Base-by-base conservation (phyloP, 1,284 basidiomycete species). In the Ustilago lituana region DNA sequence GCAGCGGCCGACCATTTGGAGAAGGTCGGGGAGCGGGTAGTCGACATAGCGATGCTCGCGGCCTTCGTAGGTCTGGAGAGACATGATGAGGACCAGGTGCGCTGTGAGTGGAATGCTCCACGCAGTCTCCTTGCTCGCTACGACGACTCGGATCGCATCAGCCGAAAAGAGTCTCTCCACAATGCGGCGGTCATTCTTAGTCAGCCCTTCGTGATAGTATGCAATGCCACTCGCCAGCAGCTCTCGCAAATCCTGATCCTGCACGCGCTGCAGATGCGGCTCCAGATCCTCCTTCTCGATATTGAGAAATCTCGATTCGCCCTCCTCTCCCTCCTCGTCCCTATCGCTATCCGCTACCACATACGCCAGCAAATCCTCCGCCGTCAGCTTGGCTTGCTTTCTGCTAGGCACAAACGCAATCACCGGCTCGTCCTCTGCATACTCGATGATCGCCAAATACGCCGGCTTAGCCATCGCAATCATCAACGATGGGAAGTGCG, bases 11-110 rank as follows among this genome's bases (percentile, higher is more conserved):
- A 98, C 96, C 95, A 98, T 98, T 80, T 98, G 94, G 2, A 98
- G 87, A 11, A 98, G 91, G 75, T 98, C 94, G 85, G 95, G 93
- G 58, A 98, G 91, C 2, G 96, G 92, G 79, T 98, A 98, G 84
- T 98, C 95, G 74, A 96, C 87, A 76, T 99, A 98, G 47, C 95
- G 91, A 55, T 82, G 78, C 49, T 82, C 78, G 15, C 76, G 74
- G 10, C 81, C 81, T 81, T 98, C 94, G 78, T 92, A 98, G 59
- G 85, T 91, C 82, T 98, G 96, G 1, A 98, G 92, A 26, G 94
- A 94, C 93, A 98, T 97, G 79, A 98, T 91, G 78, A 99, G 90
- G 45, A 98, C 94, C 91, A 98, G 93, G 84, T 97, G 96, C 59
- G 92, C 90, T 0, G 91, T 89, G 27, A 97, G 88, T 0, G 96